These are phyloP conservation scores for Chlorophyllum brunneum DNA, from an alignment of 768 basidiomycete species.

Conservation along the genomic window DNA sequence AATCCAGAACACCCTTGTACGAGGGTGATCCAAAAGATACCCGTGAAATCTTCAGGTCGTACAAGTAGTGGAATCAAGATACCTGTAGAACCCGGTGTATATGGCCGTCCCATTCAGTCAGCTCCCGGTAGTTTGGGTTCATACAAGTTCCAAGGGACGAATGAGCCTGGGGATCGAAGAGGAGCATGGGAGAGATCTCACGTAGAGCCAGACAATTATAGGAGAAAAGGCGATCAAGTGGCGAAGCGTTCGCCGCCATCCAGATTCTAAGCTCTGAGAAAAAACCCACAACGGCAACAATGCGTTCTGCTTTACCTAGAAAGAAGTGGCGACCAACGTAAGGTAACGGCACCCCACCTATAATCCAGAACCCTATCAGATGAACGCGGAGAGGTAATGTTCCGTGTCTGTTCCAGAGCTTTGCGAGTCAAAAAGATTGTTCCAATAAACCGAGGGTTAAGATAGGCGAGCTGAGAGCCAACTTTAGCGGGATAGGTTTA, in stretches of 20 bases:
- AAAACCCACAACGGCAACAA: neutral
- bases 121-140: neutral
- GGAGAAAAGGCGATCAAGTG: neutral
- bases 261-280: slow-evolving; percentile 3
- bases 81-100: neutral
- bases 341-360: neutral
- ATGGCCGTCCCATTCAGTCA: neutral
- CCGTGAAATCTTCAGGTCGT: neutral
- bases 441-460: neutral
- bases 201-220: no score
- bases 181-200: neutral
- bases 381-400: neutral
- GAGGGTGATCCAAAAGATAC: neutral
- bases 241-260: neutral
- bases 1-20: slow-evolving; percentile 1
- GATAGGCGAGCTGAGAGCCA: slow-evolving; percentile 5
- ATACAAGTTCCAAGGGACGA: neutral
- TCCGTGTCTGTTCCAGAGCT: neutral
- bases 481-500: slow-evolving; percentile 5
- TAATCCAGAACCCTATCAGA: neutral
- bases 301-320: neutral
- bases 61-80: neutral
- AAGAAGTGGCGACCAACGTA: slow-evolving; percentile 4
- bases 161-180: no score
- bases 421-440: neutral